Evolutionary conservation across 1,284 basidiomycete species (phyloP).

Genomic region (Sanghuangporus weigelae): DNA sequence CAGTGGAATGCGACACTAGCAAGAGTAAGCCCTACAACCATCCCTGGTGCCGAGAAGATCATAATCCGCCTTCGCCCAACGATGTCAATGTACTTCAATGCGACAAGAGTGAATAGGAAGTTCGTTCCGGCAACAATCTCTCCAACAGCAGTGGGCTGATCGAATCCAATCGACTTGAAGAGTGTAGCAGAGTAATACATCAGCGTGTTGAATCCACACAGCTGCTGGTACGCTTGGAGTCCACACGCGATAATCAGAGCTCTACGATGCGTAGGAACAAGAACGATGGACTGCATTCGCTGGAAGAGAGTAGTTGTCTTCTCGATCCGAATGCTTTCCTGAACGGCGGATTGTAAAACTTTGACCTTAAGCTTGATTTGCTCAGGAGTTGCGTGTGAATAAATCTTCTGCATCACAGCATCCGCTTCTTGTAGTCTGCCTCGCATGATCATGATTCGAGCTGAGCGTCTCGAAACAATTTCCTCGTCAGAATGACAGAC

Average conservation of each 20-base stretch:
- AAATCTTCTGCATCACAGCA: conserved; percentile 57
- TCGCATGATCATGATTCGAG: conserved; percentile 64
- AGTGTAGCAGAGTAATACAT: conserved; percentile 79
- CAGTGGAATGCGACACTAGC: conserved; percentile 75
- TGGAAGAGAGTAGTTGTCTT: conserved; percentile 58
- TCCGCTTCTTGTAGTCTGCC: conserved; percentile 46
- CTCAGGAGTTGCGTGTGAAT: conserved; percentile 55
- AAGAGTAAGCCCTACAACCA: conserved; percentile 67
- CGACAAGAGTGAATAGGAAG: conserved; percentile 78
- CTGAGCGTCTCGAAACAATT: conserved; percentile 30
- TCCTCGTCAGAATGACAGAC: not conserved
- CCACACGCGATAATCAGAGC: conserved; percentile 73
- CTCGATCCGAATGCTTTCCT: conserved; percentile 56
- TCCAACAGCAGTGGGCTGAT: conserved; percentile 76
- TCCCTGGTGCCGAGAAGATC: conserved; percentile 71
- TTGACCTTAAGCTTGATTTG: conserved; percentile 68
- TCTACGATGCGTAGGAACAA: conserved; percentile 56
- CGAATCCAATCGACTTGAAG: conserved; percentile 76
- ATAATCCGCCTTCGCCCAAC: conserved; percentile 76
- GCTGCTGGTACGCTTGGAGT: conserved; percentile 78
- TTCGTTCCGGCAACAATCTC: conserved; percentile 77
- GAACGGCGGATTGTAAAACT: conserved; percentile 56
- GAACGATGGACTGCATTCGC: conserved; percentile 50
- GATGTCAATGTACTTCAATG: conserved; percentile 77
- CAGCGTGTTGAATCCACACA: conserved; percentile 65